Conservation (phyloP, 148 eudicot genomes). For the Drosera capensis region DNA sequence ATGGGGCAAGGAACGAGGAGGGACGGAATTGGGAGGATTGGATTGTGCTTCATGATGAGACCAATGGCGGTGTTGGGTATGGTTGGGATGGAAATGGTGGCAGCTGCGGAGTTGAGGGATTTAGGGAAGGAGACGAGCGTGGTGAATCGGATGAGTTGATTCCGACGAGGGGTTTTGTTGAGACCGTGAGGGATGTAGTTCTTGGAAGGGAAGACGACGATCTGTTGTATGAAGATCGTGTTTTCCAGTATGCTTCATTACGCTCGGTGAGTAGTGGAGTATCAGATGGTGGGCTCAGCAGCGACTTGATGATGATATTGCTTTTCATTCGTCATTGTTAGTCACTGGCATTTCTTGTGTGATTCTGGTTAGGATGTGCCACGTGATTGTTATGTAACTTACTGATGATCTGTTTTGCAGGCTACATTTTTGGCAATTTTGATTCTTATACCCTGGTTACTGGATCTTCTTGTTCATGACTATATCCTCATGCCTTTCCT, state of each 20-base stretch:
- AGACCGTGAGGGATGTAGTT: slow-evolving; percentile 47
- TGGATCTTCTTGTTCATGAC: slow-evolving; percentile 92
- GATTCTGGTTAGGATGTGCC: too few species aligned
- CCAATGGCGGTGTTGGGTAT: slow-evolving; percentile 16
- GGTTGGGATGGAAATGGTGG: slow-evolving; percentile 18
- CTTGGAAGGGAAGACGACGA: slow-evolving; percentile 63
- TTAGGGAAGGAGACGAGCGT: slow-evolving; percentile 19
- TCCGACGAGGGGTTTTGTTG: slow-evolving; percentile 62
- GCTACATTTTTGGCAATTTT: slow-evolving; percentile 86
- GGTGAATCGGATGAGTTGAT: slow-evolving; percentile 40
- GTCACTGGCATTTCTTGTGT: neutral
- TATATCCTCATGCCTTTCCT: slow-evolving; percentile 91
- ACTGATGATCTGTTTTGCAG: slow-evolving; percentile 30
- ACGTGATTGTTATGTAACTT: slow-evolving; percentile 3
- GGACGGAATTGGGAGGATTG: slow-evolving; percentile 92
- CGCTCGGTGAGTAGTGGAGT: slow-evolving; percentile 47
- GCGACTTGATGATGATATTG: too few species aligned
- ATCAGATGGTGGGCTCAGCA: too few species aligned
- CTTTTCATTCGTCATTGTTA: neutral
- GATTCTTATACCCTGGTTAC: slow-evolving; percentile 60
- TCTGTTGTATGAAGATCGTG: slow-evolving; percentile 79
- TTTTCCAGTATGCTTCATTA: slow-evolving; percentile 69
- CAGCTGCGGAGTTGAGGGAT: slow-evolving; percentile 10
- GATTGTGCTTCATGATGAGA: slow-evolving; percentile 36
- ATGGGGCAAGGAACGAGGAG: slow-evolving; percentile 70